Percentiles rank a stretch among this genome's conserved stretches.
Evolutionary conservation across 441 rosid genomes (phyloP).

Genomic region (Adansonia grandidieri): DNA sequence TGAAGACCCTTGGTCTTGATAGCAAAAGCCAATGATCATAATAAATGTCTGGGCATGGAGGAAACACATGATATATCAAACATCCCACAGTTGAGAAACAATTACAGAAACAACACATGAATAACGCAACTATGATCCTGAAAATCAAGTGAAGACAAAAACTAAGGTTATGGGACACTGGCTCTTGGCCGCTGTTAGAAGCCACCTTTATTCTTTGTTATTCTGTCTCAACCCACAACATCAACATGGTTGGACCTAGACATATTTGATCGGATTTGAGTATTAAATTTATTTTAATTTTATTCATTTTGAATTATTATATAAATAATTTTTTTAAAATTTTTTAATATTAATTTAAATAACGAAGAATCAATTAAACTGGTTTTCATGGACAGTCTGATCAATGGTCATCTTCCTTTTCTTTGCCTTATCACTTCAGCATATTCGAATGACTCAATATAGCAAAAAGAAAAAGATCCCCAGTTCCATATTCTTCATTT

Average conservation of each 20-base stretch:
- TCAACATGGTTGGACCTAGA: constrained; percentile 15
- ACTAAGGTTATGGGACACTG: neutral
- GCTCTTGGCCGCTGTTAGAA: neutral
- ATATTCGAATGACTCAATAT: too few species aligned
- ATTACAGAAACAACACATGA: neutral
- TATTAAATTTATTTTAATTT: too few species aligned
- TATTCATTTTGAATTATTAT: too few species aligned
- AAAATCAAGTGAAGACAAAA: constrained; percentile 13
- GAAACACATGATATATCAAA: neutral
- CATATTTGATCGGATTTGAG: too few species aligned
- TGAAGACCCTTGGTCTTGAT: neutral
- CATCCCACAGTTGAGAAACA: too few species aligned
- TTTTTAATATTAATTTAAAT: too few species aligned
- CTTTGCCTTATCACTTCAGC: constrained; percentile 12
- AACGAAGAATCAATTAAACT: too few species aligned
- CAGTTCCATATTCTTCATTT: neutral
- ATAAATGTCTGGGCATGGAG: neutral
- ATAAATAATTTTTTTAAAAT: too few species aligned
- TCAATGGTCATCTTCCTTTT: neutral
- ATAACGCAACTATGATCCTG: neutral
- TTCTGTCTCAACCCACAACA: neutral
- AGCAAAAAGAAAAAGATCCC: too few species aligned
- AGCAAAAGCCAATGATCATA: neutral
- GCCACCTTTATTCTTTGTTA: neutral
- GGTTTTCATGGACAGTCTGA: neutral